A percentile compares a stretch with the other conserved stretches of the same genome.
Evolutionary conservation across 2,329 filamentous ascomycete genomes (phyloP).

Genomic region (Pseudogymnoascus sp.): DNA sequence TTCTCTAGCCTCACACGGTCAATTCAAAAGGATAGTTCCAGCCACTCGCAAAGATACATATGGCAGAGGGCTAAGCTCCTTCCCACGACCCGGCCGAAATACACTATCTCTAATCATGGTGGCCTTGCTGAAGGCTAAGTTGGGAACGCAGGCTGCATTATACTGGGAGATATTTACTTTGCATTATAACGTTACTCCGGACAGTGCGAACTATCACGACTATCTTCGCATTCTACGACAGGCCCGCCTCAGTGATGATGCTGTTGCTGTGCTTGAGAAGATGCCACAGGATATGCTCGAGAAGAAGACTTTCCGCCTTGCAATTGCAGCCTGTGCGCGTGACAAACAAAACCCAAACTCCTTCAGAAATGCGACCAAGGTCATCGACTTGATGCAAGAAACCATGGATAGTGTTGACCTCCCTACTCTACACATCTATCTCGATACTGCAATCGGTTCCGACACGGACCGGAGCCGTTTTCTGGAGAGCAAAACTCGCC

Average conservation of each 20-base stretch:
- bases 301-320: slow-evolving; percentile 57
- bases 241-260: slow-evolving; percentile 55
- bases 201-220: slow-evolving; percentile 59
- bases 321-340: slow-evolving; percentile 63
- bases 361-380: slow-evolving; percentile 53
- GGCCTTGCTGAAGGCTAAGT: slow-evolving; percentile 51
- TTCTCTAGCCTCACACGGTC: slow-evolving; percentile 5
- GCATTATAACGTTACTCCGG: slow-evolving; percentile 56
- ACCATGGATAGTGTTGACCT: slow-evolving; percentile 40
- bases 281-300: slow-evolving; percentile 40
- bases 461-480: slow-evolving; percentile 32
- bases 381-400: slow-evolving; percentile 56
- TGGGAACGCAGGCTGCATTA: slow-evolving; percentile 52
- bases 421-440: slow-evolving; percentile 44
- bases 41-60: slow-evolving; percentile 11
- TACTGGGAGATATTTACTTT: slow-evolving; percentile 73
- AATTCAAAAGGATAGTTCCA: slow-evolving; percentile 11
- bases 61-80: slow-evolving; percentile 20
- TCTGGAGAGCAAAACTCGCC: slow-evolving; percentile 17
- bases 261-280: slow-evolving; percentile 48
- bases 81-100: slow-evolving; percentile 43
- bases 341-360: slow-evolving; percentile 70
- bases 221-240: slow-evolving; percentile 60
- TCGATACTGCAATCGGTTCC: slow-evolving; percentile 45
- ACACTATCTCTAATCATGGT: slow-evolving; percentile 62